Evolutionary conservation across 2,329 filamentous ascomycete species (phyloP).

Genomic region (Sarocladium strictum): DNA sequence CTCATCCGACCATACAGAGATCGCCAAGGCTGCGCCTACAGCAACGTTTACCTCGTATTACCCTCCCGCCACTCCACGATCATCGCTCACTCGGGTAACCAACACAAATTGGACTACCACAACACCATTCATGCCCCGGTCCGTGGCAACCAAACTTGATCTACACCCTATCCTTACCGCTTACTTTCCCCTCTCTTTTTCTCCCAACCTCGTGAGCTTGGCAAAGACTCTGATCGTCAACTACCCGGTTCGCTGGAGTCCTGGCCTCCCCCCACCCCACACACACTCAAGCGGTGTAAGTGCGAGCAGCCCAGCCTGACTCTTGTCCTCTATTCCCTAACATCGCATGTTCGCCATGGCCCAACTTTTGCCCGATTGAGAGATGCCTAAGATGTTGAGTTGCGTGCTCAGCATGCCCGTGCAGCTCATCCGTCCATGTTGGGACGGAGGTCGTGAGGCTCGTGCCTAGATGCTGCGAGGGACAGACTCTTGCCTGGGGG

Average conservation of each 20-base stretch:
- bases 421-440: neutral
- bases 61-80: neutral
- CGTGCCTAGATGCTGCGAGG: neutral
- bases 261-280: neutral
- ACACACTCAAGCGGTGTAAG: neutral
- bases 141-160: neutral
- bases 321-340: no score
- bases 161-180: neutral
- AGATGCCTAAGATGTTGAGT: slow-evolving; percentile 1
- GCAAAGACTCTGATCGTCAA: neutral
- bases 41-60: slow-evolving; percentile 3
- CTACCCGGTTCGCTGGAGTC: neutral
- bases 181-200: neutral
- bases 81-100: neutral
- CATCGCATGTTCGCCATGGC: neutral
- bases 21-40: slow-evolving; percentile 7
- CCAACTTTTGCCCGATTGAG: neutral
- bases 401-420: neutral
- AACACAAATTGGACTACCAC: neutral
- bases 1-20: slow-evolving; percentile 1
- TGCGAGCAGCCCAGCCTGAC: neutral
- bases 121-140: neutral
- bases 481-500: neutral
- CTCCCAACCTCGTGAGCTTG: neutral
- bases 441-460: neutral